These are phyloP conservation scores for Dipteronia sinensis DNA, from an alignment of 345 rosid species.

Conservation along the genomic window DNA sequence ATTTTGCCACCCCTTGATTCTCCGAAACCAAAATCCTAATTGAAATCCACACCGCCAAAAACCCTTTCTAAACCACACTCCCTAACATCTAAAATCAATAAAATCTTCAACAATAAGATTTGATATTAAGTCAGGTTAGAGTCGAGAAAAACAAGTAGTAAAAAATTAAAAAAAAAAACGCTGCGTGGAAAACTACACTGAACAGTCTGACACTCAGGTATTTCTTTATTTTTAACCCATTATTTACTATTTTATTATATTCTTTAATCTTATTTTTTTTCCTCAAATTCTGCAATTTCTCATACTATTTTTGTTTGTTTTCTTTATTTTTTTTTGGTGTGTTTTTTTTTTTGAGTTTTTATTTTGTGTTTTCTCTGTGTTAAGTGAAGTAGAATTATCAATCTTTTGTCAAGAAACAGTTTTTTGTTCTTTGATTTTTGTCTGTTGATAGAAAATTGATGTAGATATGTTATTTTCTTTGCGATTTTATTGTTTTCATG, in stretches of 20 bases:
- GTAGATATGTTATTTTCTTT: not conserved
- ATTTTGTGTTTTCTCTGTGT: not conserved
- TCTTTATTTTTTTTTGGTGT: not conserved
- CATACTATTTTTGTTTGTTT: too few relatives aligned
- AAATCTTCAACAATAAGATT: too few relatives aligned
- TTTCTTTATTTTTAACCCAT: not conserved
- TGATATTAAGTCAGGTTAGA: too few relatives aligned
- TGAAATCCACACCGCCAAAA: too few relatives aligned
- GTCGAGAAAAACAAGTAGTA: too few relatives aligned
- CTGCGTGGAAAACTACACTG: not conserved
- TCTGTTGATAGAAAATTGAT: not conserved
- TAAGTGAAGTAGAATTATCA: not conserved
- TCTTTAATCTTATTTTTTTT: not conserved
- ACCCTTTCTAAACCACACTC: too few relatives aligned
- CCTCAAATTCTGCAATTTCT: not conserved
- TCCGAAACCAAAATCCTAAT: too few relatives aligned
- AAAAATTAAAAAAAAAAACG: too few relatives aligned
- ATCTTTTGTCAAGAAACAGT: not conserved
- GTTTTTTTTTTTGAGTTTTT: not conserved
- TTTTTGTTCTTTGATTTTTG: not conserved
- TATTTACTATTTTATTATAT: too few relatives aligned
- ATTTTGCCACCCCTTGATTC: too few relatives aligned
- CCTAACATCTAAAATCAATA: too few relatives aligned
- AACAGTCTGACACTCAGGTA: not conserved
- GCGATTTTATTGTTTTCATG: too few relatives aligned